Percentiles rank a stretch among this genome's conserved stretches.
phyloP scores from a whole-genome alignment of 2,329 filamentous ascomycete genomes.

The Xylaria multiplex region DNA sequence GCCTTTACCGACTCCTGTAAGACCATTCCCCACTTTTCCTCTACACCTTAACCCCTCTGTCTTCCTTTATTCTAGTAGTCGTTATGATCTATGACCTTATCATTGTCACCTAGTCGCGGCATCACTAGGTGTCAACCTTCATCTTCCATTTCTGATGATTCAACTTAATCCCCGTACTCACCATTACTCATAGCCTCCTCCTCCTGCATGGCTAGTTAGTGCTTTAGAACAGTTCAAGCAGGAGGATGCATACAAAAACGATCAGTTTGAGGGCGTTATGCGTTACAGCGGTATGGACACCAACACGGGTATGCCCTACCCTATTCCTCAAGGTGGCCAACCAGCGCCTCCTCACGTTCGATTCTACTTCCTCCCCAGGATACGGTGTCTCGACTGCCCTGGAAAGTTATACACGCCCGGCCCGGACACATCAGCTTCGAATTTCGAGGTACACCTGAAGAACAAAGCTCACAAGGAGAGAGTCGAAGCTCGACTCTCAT shows the following conservation, averaged over 20 bases:
- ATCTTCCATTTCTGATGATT: conserved; percentile 23
- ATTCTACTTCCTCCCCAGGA: conserved; percentile 86
- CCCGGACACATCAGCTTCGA: conserved; percentile 83
- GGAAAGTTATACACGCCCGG: conserved; percentile 94
- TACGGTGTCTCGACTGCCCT: conserved; percentile 90
- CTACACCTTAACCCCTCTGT: conserved; percentile 40
- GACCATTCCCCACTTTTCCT: conserved; percentile 48
- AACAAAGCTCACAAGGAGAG: conserved; percentile 82
- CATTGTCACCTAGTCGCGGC: conserved; percentile 34
- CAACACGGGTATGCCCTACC: conserved; percentile 72
- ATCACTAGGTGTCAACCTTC: conserved; percentile 27
- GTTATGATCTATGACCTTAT: conserved; percentile 47
- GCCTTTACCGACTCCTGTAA: conserved; percentile 69
- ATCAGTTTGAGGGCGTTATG: conserved; percentile 91
- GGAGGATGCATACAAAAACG: conserved; percentile 73
- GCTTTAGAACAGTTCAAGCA: conserved; percentile 77
- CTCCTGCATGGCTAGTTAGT: conserved; percentile 84
- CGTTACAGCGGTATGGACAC: conserved; percentile 84
- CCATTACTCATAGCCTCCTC: conserved; percentile 70
- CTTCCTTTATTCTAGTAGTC: conserved; percentile 48
- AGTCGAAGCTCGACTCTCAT: conserved; percentile 59
- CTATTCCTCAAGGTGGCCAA: conserved; percentile 58
- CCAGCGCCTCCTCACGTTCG: conserved; percentile 71
- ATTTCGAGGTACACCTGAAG: conserved; percentile 92
- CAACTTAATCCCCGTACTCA: conserved; percentile 41